Base-by-base conservation (phyloP, 2,329 filamentous ascomycete genomes). In the Claviceps lovelessii region DNA sequence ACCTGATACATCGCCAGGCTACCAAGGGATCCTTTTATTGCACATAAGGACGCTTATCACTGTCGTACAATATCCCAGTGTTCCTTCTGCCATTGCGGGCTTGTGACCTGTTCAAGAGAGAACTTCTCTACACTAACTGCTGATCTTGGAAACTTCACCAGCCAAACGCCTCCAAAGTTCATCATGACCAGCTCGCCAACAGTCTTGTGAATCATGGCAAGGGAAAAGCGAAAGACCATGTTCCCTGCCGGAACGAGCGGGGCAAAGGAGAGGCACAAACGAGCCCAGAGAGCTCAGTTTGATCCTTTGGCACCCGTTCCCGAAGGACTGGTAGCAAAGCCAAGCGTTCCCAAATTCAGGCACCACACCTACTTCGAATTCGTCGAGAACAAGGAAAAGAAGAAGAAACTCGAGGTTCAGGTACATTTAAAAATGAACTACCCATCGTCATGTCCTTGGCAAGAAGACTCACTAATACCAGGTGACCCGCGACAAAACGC, bases 341-440 rank as follows among this genome's bases (percentile, higher is more conserved):
- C 67, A 49, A 60, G 66, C 31, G 55, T 68, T 15, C 68, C 74
- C 41, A 77, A 73, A 57, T 68, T 73, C 47, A 81, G 81, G 62
- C 78, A 85, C 65, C 76, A 79, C 60, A 76, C 78, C 15, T 83
- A 81, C 62, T 82, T 81, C 61, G 81, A 85, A 66, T 74, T 83
- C 58, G 76, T 83, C 57, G 77, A 84, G 61, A 85, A 85, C 62
- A 75, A 75, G 56, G 77, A 84, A 59, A 80, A 77, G 64, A 84
- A 81, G 66, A 79, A 79, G 68, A 84, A 80, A 68, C 73, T 85
- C 52, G 80, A 84, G 63, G 76, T 77, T 58, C 61, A 81, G 78
- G 81, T 83, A 76, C 53, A 63, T 55, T 60, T 57, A 54, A 59
- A 52, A 58, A 47, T 54, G 28, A 46, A 52, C 53, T 37, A 37